Conservation (phyloP, 768 basidiomycete genomes). For the Hypholoma fasciculare region DNA sequence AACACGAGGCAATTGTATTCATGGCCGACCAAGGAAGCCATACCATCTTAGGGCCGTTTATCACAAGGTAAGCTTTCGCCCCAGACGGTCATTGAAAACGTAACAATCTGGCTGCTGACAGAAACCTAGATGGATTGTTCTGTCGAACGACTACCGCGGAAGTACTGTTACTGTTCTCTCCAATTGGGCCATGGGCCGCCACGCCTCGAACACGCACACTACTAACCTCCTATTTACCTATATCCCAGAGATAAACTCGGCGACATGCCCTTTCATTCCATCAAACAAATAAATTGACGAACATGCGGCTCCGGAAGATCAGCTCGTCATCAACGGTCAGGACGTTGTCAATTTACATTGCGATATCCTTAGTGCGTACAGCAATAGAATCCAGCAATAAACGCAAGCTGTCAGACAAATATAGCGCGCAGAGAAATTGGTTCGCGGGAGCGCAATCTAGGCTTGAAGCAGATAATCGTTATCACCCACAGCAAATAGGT, state of each 20-base stretch:
- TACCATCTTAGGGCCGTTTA: neutral
- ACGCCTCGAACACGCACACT: neutral
- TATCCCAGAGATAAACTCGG: neutral
- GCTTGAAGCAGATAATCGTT: constrained; percentile 5
- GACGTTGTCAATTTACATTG: constrained; percentile 10
- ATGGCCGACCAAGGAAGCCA: neutral
- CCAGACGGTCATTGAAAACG: neutral
- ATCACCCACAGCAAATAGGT: neutral
- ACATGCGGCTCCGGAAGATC: constrained; percentile 20
- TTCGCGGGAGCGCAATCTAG: constrained; percentile 18
- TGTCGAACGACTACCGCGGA: constrained; percentile 5
- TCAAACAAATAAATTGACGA: neutral
- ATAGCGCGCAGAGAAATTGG: constrained; percentile 10
- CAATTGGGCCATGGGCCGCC: neutral
- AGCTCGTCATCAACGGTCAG: constrained; percentile 6
- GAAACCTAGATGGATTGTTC: constrained; percentile 1
- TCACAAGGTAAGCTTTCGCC: constrained; percentile 6
- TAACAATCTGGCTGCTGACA: neutral
- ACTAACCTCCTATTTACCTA: neutral
- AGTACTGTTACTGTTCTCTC: neutral
- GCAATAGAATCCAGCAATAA: constrained; percentile 10
- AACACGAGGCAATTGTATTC: constrained; percentile 5
- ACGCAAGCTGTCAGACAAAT: constrained; percentile 15
- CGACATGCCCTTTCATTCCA: constrained; percentile 4
- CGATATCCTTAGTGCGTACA: constrained; percentile 6